Evolutionary conservation across 108 stramenopile genomes (phyloP).

Genomic region (Pseudonitzschia multiseries): DNA sequence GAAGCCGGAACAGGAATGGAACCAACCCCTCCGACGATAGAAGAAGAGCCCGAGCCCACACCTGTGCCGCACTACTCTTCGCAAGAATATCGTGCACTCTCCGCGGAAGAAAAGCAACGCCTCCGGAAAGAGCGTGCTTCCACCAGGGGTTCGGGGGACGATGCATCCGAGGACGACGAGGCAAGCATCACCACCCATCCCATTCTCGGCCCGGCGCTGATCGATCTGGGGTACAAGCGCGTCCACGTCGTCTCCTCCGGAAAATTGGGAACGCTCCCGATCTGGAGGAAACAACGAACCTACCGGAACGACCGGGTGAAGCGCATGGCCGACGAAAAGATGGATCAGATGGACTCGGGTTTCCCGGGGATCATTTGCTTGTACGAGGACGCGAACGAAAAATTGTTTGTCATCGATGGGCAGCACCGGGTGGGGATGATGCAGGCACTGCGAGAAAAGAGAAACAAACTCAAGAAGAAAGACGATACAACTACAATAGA

Average conservation of each 20-base stretch:
- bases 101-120: conserved; percentile 7
- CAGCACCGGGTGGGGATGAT: conserved; percentile 78
- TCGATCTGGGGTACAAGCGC: conserved; percentile 64
- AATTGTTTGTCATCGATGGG: conserved; percentile 60
- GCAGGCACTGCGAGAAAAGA: conserved; percentile 45
- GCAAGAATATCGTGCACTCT: conserved; percentile 10
- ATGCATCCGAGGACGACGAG: neutral
- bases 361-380: conserved; percentile 73
- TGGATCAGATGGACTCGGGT: conserved; percentile 56
- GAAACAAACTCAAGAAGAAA: conserved; percentile 8
- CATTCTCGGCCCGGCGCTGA: conserved; percentile 58
- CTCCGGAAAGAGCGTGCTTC: conserved; percentile 3
- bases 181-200: conserved; percentile 36
- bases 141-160: neutral
- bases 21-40: neutral
- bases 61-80: neutral
- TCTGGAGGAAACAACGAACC: conserved; percentile 75
- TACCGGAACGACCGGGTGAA: conserved; percentile 70
- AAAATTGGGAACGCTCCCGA: conserved; percentile 49
- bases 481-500: no score
- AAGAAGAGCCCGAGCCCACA: no score
- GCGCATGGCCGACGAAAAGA: conserved; percentile 73
- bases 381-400: conserved; percentile 48
- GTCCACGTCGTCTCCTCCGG: conserved; percentile 51
- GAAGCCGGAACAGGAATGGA: neutral